Percentiles rank a stretch among this genome's conserved stretches.
Conservation (phyloP, 257 asterid genomes). For the Plectranthus barbatus region DNA sequence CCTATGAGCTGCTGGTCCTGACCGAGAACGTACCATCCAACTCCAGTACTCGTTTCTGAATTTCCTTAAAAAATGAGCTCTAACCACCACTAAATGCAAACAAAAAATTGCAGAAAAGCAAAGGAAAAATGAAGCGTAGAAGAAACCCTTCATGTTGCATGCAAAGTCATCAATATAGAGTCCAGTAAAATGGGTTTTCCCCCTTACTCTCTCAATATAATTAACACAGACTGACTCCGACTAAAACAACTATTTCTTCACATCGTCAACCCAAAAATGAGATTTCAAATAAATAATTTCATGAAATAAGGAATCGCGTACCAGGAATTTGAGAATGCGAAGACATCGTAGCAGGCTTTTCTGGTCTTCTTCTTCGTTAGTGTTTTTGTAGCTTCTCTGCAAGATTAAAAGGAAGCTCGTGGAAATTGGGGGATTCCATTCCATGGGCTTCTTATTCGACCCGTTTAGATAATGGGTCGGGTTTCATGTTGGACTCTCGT, state of each 20-base stretch:
- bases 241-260: not conserved
- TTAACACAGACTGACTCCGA: not conserved
- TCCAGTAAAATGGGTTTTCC: not conserved
- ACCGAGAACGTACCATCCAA: conserved; percentile 86
- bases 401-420: not conserved
- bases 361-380: conserved; percentile 15
- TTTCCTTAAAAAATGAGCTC: conserved; percentile 19
- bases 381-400: conserved; percentile 7
- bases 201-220: not conserved
- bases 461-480: not conserved
- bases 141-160: not conserved
- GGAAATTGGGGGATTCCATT: conserved; percentile 4
- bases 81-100: conserved; percentile 17
- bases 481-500: not conserved
- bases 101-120: not conserved
- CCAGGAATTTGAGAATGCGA: conserved; percentile 28
- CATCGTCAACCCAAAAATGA: not conserved
- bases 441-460: not conserved
- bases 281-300: not conserved
- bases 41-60: conserved; percentile 35
- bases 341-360: conserved; percentile 27
- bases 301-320: not conserved
- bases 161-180: not conserved
- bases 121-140: not conserved
- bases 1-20: conserved; percentile 66